These are phyloP conservation scores for Solanum acaule DNA, from an alignment of 257 asterid species.

Conservation along the genomic window DNA sequence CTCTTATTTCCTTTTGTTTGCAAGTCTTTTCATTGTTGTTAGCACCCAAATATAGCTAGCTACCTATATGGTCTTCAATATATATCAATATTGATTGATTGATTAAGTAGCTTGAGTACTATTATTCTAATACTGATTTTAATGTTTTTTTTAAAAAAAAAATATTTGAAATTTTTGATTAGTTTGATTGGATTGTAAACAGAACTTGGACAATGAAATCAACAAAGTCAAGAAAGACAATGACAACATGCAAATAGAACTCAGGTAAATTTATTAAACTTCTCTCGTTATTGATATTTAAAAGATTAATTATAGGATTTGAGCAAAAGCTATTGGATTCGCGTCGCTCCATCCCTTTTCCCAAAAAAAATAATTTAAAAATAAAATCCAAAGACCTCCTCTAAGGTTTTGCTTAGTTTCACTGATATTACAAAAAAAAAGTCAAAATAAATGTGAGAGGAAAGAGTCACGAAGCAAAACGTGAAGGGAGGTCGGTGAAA, in stretches of 20 bases:
- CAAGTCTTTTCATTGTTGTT: slow-evolving; percentile 16
- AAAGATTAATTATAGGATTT: not conserved
- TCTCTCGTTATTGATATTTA: not conserved
- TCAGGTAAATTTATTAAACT: slow-evolving; percentile 38
- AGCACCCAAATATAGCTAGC: not conserved
- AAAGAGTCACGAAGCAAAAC: no score
- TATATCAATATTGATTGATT: not conserved
- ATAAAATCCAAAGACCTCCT: no score
- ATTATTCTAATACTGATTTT: no score
- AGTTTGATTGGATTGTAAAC: slow-evolving; percentile 2
- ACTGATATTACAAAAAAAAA: no score
- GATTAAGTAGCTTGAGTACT: no score
- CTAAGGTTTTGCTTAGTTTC: no score
- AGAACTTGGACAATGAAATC: slow-evolving; percentile 90
- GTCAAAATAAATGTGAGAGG: no score
- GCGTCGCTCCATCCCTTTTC: no score
- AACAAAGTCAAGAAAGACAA: slow-evolving; percentile 88
- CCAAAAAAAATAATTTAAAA: no score
- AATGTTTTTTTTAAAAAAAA: not conserved
- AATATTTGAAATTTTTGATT: not conserved
- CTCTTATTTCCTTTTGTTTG: slow-evolving; percentile 37
- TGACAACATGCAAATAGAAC: slow-evolving; percentile 94
- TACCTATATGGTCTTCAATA: not conserved
- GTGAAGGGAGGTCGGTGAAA: no score
- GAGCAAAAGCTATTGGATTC: no score